Conservation (phyloP, 768 basidiomycete species). For the Cystobasidium onofrii region DNA sequence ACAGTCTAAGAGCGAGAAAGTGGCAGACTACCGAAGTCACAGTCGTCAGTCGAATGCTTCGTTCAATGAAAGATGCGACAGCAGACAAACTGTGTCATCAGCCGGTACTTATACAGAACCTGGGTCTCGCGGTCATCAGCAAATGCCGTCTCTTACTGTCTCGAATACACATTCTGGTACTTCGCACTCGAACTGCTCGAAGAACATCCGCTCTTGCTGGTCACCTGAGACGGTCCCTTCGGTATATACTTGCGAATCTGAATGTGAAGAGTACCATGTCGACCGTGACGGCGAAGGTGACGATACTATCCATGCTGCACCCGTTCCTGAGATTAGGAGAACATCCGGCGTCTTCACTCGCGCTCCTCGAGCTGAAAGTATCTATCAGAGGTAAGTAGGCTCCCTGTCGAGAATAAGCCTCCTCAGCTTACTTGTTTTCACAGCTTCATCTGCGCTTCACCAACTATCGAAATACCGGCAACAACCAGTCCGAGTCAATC, state of each 20-base stretch:
- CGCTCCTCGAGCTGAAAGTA: conserved; percentile 23
- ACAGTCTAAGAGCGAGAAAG: conserved; percentile 3
- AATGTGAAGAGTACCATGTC: not conserved
- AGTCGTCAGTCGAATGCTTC: not conserved
- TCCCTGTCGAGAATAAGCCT: not conserved
- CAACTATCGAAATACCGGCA: conserved; percentile 15
- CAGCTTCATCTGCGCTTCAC: conserved; percentile 30
- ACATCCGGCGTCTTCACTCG: not conserved
- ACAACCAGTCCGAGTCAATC: not conserved
- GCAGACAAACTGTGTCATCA: not conserved
- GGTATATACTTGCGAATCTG: not conserved
- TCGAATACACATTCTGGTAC: conserved; percentile 9
- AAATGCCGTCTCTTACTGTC: conserved; percentile 17
- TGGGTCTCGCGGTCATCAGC: not conserved
- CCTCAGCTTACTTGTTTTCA: not conserved
- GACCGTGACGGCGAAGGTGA: not conserved
- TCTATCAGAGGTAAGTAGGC: conserved; percentile 29
- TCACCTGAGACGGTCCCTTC: conserved; percentile 15
- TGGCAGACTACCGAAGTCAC: not conserved
- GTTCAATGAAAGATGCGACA: not conserved
- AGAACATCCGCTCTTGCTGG: conserved; percentile 27
- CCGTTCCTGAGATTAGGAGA: conserved; percentile 16
- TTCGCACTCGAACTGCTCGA: not conserved
- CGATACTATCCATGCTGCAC: not conserved
- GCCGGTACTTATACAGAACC: not conserved